Percentiles rank a stretch among this genome's conserved stretches.
These are phyloP conservation scores for Tolypocladium inflatum DNA, from an alignment of 2,329 filamentous ascomycete species.

Conservation along the genomic window DNA sequence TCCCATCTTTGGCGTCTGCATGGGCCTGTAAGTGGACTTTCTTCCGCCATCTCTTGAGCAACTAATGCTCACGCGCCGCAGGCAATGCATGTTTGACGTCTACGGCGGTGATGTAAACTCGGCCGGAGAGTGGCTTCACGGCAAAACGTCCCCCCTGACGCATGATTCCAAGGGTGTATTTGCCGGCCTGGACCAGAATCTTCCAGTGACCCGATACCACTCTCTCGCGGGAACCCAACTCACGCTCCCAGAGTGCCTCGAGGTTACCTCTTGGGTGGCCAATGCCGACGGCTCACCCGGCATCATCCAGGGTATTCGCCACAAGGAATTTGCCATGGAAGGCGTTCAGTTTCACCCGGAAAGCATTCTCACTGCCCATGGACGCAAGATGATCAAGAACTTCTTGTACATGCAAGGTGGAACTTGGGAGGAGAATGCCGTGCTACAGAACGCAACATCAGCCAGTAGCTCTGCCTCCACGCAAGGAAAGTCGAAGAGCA, in stretches of 20 bases:
- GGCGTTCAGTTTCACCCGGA: slow-evolving; percentile 98
- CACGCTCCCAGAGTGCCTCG: slow-evolving; percentile 75
- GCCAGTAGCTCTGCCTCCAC: slow-evolving; percentile 15
- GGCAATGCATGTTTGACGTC: slow-evolving; percentile 90
- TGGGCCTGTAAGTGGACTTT: slow-evolving; percentile 67
- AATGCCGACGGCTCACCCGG: slow-evolving; percentile 68
- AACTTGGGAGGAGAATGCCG: slow-evolving; percentile 78
- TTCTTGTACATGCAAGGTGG: slow-evolving; percentile 83
- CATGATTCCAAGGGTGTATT: slow-evolving; percentile 95
- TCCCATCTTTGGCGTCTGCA: slow-evolving; percentile 93
- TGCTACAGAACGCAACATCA: slow-evolving; percentile 34
- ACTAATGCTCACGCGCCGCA: slow-evolving; percentile 19
- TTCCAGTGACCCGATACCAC: slow-evolving; percentile 91
- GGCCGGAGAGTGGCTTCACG: slow-evolving; percentile 92
- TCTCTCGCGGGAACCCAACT: slow-evolving; percentile 87
- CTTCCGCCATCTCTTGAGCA: not conserved
- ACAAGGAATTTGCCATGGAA: slow-evolving; percentile 85
- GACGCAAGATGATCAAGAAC: slow-evolving; percentile 83
- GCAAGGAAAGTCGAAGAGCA: slow-evolving; percentile 44
- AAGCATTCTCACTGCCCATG: slow-evolving; percentile 87
- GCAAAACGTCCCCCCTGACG: slow-evolving; percentile 84
- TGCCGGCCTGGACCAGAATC: slow-evolving; percentile 62
- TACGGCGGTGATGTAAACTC: slow-evolving; percentile 88
- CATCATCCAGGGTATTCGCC: slow-evolving; percentile 93
- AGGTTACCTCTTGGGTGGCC: slow-evolving; percentile 84